Base-by-base conservation (phyloP, 768 basidiomycete species). In the Gyrodon lividus region DNA sequence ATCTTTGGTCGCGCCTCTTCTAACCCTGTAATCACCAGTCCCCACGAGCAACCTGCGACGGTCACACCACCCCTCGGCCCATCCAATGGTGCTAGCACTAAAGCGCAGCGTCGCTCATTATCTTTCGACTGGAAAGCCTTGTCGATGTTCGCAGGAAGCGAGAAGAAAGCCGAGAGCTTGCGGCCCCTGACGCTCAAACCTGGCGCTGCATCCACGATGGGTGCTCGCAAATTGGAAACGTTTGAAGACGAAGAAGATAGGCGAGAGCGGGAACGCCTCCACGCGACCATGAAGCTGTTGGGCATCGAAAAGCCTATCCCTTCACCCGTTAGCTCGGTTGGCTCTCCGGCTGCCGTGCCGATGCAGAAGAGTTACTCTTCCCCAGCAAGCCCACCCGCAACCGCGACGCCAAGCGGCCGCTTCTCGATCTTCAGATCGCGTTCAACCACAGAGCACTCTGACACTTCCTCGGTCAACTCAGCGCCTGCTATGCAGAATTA, bases 241-340 rank as follows among this genome's bases (percentile, higher is more conserved):
- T 74, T 79, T 35, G 95, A 98, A 68, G 95, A 98, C 61, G 96
- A 98, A 52, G 92, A 98, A 55, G 94, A 97, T 64, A 77, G 82
- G 34, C 80, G 78, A 55, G 93, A 96, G 70, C 77, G 95, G 49
- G 93, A 94, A 66, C 81, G 93, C 14, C 75, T 98, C 48, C 79
- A 87, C 57, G 92, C 92, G 14, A 92, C 92, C 23, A 89, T 98
- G 89, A 91, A 92, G 66, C 73, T 96, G 24, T 92, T 95, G 87
- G 96, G 96, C 5, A 91, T 96, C 54, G 84, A 81, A 43, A 74
- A 87, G 67, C 83, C 86, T 26, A 65, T 74, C n/a, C 62, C 75
- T 44, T 71, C 78, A 13, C 68, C 79, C n/a, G 30, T 53, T 13
- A 61, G 52, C 14, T 54, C 61, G 40, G 14, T 54, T 3, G 43